Percentiles rank a stretch among this genome's conserved stretches.
Conservation (phyloP, 1,284 basidiomycete species). For the Hemileia vastatrix region DNA sequence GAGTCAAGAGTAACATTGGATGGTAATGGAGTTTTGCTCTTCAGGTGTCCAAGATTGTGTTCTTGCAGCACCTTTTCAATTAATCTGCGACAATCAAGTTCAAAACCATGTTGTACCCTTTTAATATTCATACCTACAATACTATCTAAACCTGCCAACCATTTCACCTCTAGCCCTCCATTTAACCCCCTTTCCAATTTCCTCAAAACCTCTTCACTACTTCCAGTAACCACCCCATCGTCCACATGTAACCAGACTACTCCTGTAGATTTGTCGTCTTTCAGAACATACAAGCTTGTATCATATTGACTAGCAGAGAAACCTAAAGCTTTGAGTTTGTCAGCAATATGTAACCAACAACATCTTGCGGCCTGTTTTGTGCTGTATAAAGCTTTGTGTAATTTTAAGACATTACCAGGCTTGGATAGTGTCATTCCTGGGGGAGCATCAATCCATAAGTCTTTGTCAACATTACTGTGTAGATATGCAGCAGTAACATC, state of each 20-base stretch:
- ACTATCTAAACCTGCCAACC: background rate
- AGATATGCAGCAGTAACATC: slow-evolving; percentile 11
- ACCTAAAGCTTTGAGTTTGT: background rate
- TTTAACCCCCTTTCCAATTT: background rate
- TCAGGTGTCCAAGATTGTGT: no score
- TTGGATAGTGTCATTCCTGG: no score
- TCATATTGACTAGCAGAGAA: background rate
- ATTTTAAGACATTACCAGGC: background rate
- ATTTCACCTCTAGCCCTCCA: background rate
- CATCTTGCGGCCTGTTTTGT: background rate
- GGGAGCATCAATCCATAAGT: background rate
- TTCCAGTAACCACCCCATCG: background rate
- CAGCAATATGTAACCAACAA: background rate
- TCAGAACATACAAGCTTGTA: background rate
- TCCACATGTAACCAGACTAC: slow-evolving; percentile 12
- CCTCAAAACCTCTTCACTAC: background rate
- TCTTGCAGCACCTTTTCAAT: no score
- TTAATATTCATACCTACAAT: background rate
- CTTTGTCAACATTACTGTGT: background rate
- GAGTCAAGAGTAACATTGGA: no score
- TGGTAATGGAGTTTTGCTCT: no score
- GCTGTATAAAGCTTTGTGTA: slow-evolving; percentile 2
- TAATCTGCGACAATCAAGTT: no score
- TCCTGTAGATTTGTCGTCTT: background rate
- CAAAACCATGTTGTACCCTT: no score